phyloP scores from a whole-genome alignment of 2,329 filamentous ascomycete genomes.

The Dryadomyces sulphureus region DNA sequence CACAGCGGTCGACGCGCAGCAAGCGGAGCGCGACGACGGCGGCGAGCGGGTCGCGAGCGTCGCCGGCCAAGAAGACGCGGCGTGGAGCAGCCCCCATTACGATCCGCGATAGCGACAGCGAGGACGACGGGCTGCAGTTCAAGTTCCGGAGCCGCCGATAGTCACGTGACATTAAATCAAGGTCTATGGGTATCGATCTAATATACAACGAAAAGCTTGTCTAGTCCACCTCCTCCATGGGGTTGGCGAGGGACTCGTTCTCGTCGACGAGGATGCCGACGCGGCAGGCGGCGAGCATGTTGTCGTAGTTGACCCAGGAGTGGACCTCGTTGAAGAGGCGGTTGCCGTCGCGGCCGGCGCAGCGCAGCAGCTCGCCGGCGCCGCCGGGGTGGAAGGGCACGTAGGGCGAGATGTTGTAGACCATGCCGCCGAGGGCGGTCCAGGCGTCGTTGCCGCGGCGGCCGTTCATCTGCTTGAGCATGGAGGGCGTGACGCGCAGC shows the following conservation, averaged over 20 bases:
- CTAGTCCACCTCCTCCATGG: constrained; percentile 49
- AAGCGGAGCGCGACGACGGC: not conserved
- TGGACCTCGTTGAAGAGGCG: constrained; percentile 52
- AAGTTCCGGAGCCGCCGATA: constrained; percentile 36
- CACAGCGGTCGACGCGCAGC: not conserved
- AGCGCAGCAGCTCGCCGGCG: constrained; percentile 53
- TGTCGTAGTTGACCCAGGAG: constrained; percentile 60
- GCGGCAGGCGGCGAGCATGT: constrained; percentile 49
- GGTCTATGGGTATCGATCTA: not conserved
- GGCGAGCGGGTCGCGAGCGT: not conserved
- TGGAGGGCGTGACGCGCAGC: constrained; percentile 65
- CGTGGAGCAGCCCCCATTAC: constrained; percentile 1
- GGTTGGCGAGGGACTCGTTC: constrained; percentile 18
- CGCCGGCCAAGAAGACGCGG: constrained; percentile 5
- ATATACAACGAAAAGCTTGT: too few relatives aligned
- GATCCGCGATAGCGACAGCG: constrained; percentile 14
- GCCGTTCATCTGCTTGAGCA: constrained; percentile 66
- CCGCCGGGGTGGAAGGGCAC: constrained; percentile 83
- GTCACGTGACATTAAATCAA: constrained; percentile 1
- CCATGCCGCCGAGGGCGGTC: constrained; percentile 77
- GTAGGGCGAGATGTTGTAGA: constrained; percentile 91
- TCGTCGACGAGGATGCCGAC: constrained; percentile 50
- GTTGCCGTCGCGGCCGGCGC: constrained; percentile 46
- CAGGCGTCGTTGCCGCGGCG: constrained; percentile 77
- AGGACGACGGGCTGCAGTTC: constrained; percentile 39